Percentiles rank a stretch among this genome's conserved stretches.
Conservation (phyloP, 1,139 yeast genomes). For the Kodamaea ohmeri region DNA sequence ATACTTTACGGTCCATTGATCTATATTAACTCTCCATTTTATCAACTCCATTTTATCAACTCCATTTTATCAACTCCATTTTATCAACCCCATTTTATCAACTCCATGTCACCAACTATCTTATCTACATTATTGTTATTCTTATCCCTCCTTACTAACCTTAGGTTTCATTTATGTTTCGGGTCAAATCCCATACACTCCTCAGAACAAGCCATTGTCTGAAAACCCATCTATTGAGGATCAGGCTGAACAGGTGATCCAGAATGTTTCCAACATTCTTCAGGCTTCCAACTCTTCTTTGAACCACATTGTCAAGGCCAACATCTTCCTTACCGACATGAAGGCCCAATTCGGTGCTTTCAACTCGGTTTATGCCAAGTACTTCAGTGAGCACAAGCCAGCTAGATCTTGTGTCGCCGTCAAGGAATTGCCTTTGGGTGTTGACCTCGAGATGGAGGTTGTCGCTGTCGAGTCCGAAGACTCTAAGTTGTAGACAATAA, state of each 20-base stretch:
- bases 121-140: not conserved
- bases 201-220: conserved; percentile 75
- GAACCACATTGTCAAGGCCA: conserved; percentile 80
- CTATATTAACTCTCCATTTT: too few species aligned
- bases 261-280: conserved; percentile 71
- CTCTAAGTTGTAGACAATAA: conserved; percentile 42
- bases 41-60: too few species aligned
- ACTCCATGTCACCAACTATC: not conserved
- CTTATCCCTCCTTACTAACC: conserved; percentile 22
- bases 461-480: conserved; percentile 64
- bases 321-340: conserved; percentile 87
- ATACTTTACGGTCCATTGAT: too few species aligned
- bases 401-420: conserved; percentile 97
- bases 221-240: conserved; percentile 66
- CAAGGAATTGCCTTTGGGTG: conserved; percentile 79
- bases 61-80: too few species aligned
- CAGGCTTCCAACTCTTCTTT: conserved; percentile 81
- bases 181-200: conserved; percentile 91
- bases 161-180: conserved; percentile 81
- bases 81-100: too few species aligned
- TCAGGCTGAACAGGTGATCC: conserved; percentile 81
- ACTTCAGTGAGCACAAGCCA: conserved; percentile 80
- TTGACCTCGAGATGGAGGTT: conserved; percentile 71
- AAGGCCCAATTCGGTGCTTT: conserved; percentile 68
- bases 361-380: conserved; percentile 78